Conservation (phyloP, 495 filamentous ascomycete genomes). For the Daldinia childiae region DNA sequence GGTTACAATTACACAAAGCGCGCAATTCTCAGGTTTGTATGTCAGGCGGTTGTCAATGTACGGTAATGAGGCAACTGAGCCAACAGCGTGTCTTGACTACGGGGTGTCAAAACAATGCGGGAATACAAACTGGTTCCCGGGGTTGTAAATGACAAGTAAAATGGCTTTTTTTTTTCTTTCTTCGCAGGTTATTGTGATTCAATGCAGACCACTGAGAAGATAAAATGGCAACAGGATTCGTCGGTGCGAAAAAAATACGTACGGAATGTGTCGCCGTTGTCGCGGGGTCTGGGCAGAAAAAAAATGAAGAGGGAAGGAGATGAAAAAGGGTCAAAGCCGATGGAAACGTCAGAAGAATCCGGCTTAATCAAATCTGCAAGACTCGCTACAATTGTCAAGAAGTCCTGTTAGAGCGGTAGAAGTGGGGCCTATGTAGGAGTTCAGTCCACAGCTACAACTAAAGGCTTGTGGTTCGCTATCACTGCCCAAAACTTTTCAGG, state of each 20-base stretch:
- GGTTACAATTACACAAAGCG: constrained; percentile 42
- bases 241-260: constrained; percentile 33
- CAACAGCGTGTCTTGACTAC: constrained; percentile 23
- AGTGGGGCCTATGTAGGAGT: constrained; percentile 2
- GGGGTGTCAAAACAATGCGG: constrained; percentile 39
- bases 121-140: constrained; percentile 19
- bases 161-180: constrained; percentile 12
- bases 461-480: constrained; percentile 13
- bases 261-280: constrained; percentile 44
- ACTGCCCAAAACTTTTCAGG: constrained; percentile 14
- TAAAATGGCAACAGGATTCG: constrained; percentile 27
- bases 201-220: constrained; percentile 12
- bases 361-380: constrained; percentile 52
- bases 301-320: constrained; percentile 45
- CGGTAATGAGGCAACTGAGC: constrained; percentile 15
- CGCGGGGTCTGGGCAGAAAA: constrained; percentile 41
- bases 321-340: constrained; percentile 52
- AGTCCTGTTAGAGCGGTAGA: constrained; percentile 16
- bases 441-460: constrained; percentile 14
- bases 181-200: constrained; percentile 11
- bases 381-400: constrained; percentile 26
- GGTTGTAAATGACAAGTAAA: constrained; percentile 10
- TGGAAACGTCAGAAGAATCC: constrained; percentile 61
- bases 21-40: constrained; percentile 30
- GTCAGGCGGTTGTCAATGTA: constrained; percentile 25